Conservation (phyloP, 306 rosid genomes). For the Alnus glutinosa region DNA sequence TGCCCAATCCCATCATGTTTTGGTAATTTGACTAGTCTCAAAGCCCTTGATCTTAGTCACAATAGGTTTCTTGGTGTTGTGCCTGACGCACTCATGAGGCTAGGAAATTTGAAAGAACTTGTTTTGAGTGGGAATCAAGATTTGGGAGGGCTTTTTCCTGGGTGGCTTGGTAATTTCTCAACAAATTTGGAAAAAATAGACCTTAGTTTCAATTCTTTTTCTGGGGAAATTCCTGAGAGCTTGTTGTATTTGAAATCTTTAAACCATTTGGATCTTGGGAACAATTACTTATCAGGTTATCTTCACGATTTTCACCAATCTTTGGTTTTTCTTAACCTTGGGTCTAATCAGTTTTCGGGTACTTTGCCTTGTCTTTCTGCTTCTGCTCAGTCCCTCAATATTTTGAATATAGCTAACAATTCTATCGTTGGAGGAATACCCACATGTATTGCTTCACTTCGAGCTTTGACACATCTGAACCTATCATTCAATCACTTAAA, state of each 20-base stretch:
- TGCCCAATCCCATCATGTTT: slow-evolving; percentile 67
- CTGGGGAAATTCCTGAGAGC: slow-evolving; percentile 72
- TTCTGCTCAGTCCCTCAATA: slow-evolving; percentile 58
- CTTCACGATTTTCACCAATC: slow-evolving; percentile 71
- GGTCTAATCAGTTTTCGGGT: slow-evolving; percentile 81
- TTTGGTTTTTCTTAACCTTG: slow-evolving; percentile 73
- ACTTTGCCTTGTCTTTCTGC: slow-evolving; percentile 91
- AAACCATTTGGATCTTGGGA: slow-evolving; percentile 70
- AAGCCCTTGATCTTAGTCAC: slow-evolving; percentile 59
- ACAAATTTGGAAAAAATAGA: slow-evolving; percentile 60
- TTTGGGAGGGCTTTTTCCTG: slow-evolving; percentile 73
- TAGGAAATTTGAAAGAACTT: slow-evolving; percentile 61
- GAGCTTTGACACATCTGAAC: slow-evolving; percentile 70
- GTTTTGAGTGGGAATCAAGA: slow-evolving; percentile 62
- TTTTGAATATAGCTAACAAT: slow-evolving; percentile 79
- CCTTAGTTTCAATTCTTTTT: slow-evolving; percentile 60
- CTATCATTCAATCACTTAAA: slow-evolving; percentile 76
- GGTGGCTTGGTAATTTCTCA: slow-evolving; percentile 90
- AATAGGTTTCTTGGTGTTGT: slow-evolving; percentile 68
- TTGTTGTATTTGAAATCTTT: slow-evolving; percentile 60
- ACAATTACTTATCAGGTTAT: slow-evolving; percentile 59
- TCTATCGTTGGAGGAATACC: slow-evolving; percentile 85
- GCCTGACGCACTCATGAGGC: slow-evolving; percentile 67
- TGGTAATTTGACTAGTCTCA: slow-evolving; percentile 54
- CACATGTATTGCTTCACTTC: slow-evolving; percentile 77